Conservation (phyloP, 768 basidiomycete genomes). For the Amanita exitialis region DNA sequence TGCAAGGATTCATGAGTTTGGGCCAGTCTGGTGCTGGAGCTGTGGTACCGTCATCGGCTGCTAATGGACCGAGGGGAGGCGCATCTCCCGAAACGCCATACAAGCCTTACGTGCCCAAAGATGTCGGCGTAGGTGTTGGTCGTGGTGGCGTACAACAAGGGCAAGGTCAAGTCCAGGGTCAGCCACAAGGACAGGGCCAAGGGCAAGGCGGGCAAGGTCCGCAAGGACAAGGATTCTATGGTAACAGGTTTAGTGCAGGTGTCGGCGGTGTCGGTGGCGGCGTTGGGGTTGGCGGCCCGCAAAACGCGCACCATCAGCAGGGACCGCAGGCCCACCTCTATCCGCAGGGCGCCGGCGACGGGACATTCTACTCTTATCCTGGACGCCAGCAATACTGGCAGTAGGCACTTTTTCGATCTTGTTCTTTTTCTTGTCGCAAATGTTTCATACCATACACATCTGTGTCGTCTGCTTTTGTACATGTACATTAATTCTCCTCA, state of each 20-base stretch:
- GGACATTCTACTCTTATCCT: constrained; percentile 63
- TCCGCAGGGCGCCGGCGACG: constrained; percentile 56
- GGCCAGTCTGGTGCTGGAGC: constrained; percentile 31
- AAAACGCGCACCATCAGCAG: constrained; percentile 31
- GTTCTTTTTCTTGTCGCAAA: constrained; percentile 4
- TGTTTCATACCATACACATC: constrained; percentile 8
- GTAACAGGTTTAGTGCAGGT: constrained; percentile 32
- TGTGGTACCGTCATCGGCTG: constrained; percentile 25
- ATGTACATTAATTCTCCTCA: background rate
- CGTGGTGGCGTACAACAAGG: constrained; percentile 33
- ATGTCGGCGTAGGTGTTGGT: constrained; percentile 40
- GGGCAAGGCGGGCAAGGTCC: constrained; percentile 37
- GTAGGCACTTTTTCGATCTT: constrained; percentile 18
- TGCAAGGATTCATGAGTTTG: constrained; percentile 66
- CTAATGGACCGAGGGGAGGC: constrained; percentile 40
- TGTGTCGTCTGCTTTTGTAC: constrained; percentile 7
- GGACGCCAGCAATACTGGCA: constrained; percentile 61
- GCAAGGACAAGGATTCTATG: constrained; percentile 42
- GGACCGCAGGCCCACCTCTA: constrained; percentile 51
- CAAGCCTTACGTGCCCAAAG: constrained; percentile 68
- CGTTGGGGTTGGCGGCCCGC: constrained; percentile 28
- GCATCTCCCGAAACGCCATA: constrained; percentile 65
- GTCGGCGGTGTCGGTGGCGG: constrained; percentile 26
- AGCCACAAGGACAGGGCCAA: constrained; percentile 41
- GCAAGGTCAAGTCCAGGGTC: constrained; percentile 39